Evolutionary conservation across 768 basidiomycete species (phyloP).

Genomic region (Pulveroboletus frians): DNA sequence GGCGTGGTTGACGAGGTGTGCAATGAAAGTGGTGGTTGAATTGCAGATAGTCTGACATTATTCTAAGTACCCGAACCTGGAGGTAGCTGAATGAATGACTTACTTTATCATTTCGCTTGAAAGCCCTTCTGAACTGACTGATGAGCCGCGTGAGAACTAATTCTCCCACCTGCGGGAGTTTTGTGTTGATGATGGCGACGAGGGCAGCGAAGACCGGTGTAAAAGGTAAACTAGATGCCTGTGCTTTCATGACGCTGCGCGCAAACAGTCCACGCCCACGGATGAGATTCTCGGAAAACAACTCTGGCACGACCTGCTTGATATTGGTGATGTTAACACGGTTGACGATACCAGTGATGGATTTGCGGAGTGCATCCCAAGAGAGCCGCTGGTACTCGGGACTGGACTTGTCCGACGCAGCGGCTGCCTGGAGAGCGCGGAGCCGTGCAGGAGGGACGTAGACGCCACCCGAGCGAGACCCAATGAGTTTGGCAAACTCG

Average conservation of each 20-base stretch:
- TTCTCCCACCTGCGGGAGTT: slow-evolving; percentile 95
- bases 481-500: slow-evolving; percentile 84
- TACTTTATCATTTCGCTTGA: slow-evolving; percentile 97
- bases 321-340: slow-evolving; percentile 97
- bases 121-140: slow-evolving; percentile 91
- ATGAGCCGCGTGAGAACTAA: slow-evolving; percentile 82
- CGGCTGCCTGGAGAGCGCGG: slow-evolving; percentile 83
- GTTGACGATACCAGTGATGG: slow-evolving; percentile 99
- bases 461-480: slow-evolving; percentile 84
- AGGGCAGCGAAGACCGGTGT: slow-evolving; percentile 95
- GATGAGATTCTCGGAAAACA: slow-evolving; percentile 92
- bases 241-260: slow-evolving; percentile 96
- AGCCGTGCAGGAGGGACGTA: slow-evolving; percentile 95
- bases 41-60: slow-evolving; percentile 78
- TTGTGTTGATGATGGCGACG: slow-evolving; percentile 93
- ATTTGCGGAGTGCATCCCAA: slow-evolving; percentile 97
- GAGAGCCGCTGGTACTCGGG: slow-evolving; percentile 90
- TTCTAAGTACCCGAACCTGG: neutral
- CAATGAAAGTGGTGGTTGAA: slow-evolving; percentile 87
- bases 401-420: slow-evolving; percentile 74
- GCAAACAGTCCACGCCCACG: slow-evolving; percentile 90
- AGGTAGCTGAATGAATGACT: slow-evolving; percentile 16
- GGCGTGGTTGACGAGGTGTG: slow-evolving; percentile 88
- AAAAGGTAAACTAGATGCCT: slow-evolving; percentile 93
- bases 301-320: slow-evolving; percentile 85